phyloP scores from a whole-genome alignment of 1,139 yeast genomes.

The Sugiyamaella castrensis region DNA sequence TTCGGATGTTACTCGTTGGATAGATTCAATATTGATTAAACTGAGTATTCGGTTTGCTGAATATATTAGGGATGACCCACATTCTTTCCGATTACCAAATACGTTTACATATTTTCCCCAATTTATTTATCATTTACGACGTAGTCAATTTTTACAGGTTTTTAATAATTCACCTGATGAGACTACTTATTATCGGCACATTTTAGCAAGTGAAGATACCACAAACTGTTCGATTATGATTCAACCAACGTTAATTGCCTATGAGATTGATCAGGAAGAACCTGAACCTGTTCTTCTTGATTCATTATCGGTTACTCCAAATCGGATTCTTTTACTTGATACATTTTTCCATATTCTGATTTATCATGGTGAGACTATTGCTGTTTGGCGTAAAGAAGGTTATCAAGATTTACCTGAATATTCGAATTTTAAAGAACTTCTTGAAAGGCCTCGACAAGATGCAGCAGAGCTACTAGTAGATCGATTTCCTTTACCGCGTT shows the following conservation, averaged over 20 bases:
- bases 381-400: conserved; percentile 66
- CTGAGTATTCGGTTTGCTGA: conserved; percentile 76
- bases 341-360: conserved; percentile 73
- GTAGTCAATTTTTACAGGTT: conserved; percentile 66
- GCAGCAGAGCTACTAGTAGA: conserved; percentile 66
- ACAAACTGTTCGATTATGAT: conserved; percentile 67
- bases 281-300: conserved; percentile 66
- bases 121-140: conserved; percentile 66
- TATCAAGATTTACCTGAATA: conserved; percentile 67
- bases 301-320: conserved; percentile 60
- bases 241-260: conserved; percentile 69
- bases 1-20: conserved; percentile 68
- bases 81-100: conserved; percentile 66
- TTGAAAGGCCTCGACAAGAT: conserved; percentile 64
- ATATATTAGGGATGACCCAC: conserved; percentile 62
- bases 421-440: conserved; percentile 55
- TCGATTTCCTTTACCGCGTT: conserved; percentile 70
- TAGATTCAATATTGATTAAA: conserved; percentile 71
- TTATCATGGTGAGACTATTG: conserved; percentile 64
- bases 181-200: conserved; percentile 65
- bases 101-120: conserved; percentile 73
- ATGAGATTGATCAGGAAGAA: conserved; percentile 55
- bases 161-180: conserved; percentile 82
- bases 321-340: conserved; percentile 60
- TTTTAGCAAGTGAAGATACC: conserved; percentile 64